Evolutionary conservation across 2,329 filamentous ascomycete species (phyloP).

Genomic region (Colletotrichum tofieldiae): DNA sequence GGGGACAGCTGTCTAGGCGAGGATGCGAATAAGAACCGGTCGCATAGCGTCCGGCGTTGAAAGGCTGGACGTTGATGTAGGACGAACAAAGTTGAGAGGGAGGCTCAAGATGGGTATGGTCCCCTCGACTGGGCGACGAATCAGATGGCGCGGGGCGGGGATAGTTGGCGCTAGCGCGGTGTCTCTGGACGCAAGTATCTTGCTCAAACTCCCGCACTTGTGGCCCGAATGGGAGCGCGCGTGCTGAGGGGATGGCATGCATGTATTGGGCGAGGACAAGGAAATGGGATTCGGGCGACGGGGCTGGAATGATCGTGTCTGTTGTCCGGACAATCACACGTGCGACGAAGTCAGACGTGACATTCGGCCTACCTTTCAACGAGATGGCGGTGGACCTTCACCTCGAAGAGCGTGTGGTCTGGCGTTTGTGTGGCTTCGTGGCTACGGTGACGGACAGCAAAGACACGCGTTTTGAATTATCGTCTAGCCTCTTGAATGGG

Average conservation of each 20-base stretch:
- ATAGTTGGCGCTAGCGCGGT: slow-evolving; percentile 38
- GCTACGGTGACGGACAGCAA: neutral
- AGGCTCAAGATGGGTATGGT: slow-evolving; percentile 29
- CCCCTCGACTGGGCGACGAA: slow-evolving; percentile 28
- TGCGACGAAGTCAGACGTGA: neutral
- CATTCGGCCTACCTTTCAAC: neutral
- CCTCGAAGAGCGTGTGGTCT: neutral
- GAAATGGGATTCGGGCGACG: neutral
- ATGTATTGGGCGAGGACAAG: neutral
- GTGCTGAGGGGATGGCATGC: slow-evolving; percentile 2
- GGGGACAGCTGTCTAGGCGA: slow-evolving; percentile 2
- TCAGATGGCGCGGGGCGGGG: slow-evolving; percentile 32
- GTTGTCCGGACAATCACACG: slow-evolving; percentile 10
- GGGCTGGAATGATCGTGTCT: slow-evolving; percentile 21
- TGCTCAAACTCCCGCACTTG: slow-evolving; percentile 44
- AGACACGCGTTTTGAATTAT: too few species aligned
- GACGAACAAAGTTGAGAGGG: neutral
- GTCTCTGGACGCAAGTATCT: slow-evolving; percentile 42
- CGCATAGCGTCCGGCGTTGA: neutral
- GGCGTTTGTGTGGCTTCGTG: neutral
- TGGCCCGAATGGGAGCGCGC: slow-evolving; percentile 11
- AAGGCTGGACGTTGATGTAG: slow-evolving; percentile 8
- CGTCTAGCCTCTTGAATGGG: too few species aligned
- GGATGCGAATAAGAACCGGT: neutral
- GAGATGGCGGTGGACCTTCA: neutral